Percentiles rank a stretch among this genome's conserved stretches.
Conservation (phyloP, 257 asterid species). For the Echium plantagineum region DNA sequence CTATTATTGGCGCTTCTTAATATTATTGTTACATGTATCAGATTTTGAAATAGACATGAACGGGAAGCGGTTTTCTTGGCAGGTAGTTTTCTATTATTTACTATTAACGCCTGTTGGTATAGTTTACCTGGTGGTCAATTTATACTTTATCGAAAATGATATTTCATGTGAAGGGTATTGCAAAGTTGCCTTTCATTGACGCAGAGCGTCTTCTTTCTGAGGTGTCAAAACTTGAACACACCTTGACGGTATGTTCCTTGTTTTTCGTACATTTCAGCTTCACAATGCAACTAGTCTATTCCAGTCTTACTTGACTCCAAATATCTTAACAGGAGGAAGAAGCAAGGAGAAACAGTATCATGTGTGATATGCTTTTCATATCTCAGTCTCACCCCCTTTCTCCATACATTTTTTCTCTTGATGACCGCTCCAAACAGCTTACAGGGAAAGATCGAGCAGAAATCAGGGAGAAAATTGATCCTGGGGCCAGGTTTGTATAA, state of each 20-base stretch:
- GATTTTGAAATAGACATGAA: constrained; percentile 97
- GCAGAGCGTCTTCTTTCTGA: constrained; percentile 81
- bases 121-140: not conserved
- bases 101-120: not conserved
- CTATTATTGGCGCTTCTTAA: constrained; percentile 1
- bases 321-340: constrained; percentile 68
- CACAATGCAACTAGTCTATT: not conserved
- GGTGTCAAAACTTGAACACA: constrained; percentile 79
- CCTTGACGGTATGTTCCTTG: constrained; percentile 51
- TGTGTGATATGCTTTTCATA: constrained; percentile 82
- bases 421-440: constrained; percentile 78
- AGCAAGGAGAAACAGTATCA: constrained; percentile 72
- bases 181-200: constrained; percentile 92
- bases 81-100: constrained; percentile 24
- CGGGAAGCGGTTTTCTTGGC: constrained; percentile 93
- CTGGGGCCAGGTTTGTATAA: constrained; percentile 71
- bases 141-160: not conserved
- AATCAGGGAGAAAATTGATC: constrained; percentile 66
- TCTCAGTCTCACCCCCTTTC: constrained; percentile 79
- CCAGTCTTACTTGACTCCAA: constrained; percentile 6
- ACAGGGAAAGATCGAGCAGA: constrained; percentile 36
- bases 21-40: constrained; percentile 20
- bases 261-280: constrained; percentile 2
- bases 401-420: constrained; percentile 83
- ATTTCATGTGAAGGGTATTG: constrained; percentile 57